Conservation (phyloP, 2,329 filamentous ascomycete species). For the Cercospora canescens region DNA sequence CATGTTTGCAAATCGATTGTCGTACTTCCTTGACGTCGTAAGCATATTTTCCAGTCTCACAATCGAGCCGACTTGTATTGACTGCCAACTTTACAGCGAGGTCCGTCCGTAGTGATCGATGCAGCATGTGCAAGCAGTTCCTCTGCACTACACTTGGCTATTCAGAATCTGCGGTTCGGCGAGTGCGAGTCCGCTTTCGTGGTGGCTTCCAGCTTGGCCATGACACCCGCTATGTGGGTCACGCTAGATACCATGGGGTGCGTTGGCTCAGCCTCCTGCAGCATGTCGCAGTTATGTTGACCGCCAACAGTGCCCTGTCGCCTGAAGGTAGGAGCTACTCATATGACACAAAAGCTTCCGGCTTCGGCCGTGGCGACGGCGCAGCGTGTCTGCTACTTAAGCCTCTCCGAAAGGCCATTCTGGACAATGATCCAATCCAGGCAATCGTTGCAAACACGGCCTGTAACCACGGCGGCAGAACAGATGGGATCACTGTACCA, state of each 20-base stretch:
- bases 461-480: conserved; percentile 37
- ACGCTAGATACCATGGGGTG: conserved; percentile 1
- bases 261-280: neutral
- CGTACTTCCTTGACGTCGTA: conserved; percentile 20
- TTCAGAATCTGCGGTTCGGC: neutral
- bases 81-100: neutral
- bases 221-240: neutral
- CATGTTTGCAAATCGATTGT: conserved; percentile 24
- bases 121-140: conserved; percentile 11
- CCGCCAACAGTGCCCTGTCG: neutral
- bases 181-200: neutral
- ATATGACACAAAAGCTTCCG: conserved; percentile 44
- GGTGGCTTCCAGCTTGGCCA: neutral
- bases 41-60: neutral
- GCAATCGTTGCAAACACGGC: conserved; percentile 34
- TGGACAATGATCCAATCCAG: conserved; percentile 46
- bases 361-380: conserved; percentile 56
- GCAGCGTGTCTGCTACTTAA: conserved; percentile 51
- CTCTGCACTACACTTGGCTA: neutral
- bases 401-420: conserved; percentile 47
- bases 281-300: neutral
- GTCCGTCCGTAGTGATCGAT: conserved; percentile 19
- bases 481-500: conserved; percentile 34
- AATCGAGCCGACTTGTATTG: neutral
- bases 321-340: conserved; percentile 17